Base-by-base conservation (phyloP, 148 eudicot genomes). In the Fagopyrum homotropicum region DNA sequence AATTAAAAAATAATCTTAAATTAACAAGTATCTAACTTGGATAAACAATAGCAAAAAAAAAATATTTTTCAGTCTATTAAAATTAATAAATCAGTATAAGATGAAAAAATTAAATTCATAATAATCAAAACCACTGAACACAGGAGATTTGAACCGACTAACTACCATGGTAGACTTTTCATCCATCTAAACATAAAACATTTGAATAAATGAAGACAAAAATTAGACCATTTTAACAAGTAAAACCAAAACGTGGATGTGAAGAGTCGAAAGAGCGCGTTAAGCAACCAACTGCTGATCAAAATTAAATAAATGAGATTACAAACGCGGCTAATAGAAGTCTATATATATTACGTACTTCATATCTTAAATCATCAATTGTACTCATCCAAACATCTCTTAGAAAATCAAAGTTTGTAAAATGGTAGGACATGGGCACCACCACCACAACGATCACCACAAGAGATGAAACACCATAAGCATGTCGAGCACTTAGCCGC, bases 401-500 rank as follows among this genome's bases (percentile, higher is more conserved):
- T 7, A 66, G 15, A 11, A 17, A 66, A 8, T 12, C 40, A 35
- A 35, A 35, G 40, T 35, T 35, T 35, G 40, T 35, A 35, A 35
- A 46, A 72, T 71, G 55, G 54, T 11, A 6, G 43, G 74, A 48
- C 35, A 49, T 22, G 55, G 43, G 14, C 74, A 72, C 47, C 74
- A 72, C 74, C 74, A 72, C 72, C 26, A 54, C 40, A 45, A 30
- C 71, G 71, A 75, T 71, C 71, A 60, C 69, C 69, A 75, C 77
- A 83, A 76, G 83, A 83, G 60, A 51, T 47, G 61, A 83, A 78
- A 66, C 77, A 80, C 40, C 76, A 75, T 76, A 83, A 80, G 72
- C 81, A 76, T 17, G 75, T 26, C 9, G 81, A 80, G 69, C 77
- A 72, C 16, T 51, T 78, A 12, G 86, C 81, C 59, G 81, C 78